Conservation (phyloP, 768 basidiomycete species). For the Suillus tomentosus region DNA sequence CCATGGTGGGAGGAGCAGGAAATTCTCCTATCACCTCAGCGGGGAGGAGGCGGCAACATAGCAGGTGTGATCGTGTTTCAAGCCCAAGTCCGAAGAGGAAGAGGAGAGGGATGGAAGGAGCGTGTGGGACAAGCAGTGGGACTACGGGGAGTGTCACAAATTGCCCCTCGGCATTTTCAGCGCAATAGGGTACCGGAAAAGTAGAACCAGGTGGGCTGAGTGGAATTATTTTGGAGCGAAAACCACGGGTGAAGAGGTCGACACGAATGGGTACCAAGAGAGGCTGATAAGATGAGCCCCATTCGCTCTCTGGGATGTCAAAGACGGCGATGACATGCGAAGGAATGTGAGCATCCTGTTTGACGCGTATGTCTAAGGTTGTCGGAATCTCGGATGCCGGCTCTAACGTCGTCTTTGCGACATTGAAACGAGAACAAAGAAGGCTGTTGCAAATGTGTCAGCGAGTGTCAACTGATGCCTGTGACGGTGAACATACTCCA, state of each 20-base stretch:
- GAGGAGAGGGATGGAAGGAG: slow-evolving; percentile 54
- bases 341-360: slow-evolving; percentile 48
- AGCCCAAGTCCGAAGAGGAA: slow-evolving; percentile 60
- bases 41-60: slow-evolving; percentile 58
- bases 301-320: slow-evolving; percentile 31
- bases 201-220: slow-evolving; percentile 35
- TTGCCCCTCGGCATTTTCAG: slow-evolving; percentile 24
- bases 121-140: slow-evolving; percentile 50
- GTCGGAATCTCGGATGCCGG: slow-evolving; percentile 37
- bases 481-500: slow-evolving; percentile 25
- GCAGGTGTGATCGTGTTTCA: slow-evolving; percentile 47
- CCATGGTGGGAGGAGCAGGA: slow-evolving; percentile 61
- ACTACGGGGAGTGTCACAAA: slow-evolving; percentile 56
- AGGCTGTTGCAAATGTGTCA: slow-evolving; percentile 24
- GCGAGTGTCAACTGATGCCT: neutral
- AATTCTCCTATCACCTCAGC: slow-evolving; percentile 53
- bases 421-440: slow-evolving; percentile 37
- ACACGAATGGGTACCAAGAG: slow-evolving; percentile 56
- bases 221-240: slow-evolving; percentile 39
- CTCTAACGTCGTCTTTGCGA: slow-evolving; percentile 26
- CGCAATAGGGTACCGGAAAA: slow-evolving; percentile 32
- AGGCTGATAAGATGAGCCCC: slow-evolving; percentile 36
- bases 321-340: slow-evolving; percentile 59
- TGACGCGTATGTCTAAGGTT: slow-evolving; percentile 50
- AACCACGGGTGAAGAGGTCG: slow-evolving; percentile 43